Percentiles rank a stretch among this genome's conserved stretches.
Conservation (phyloP, 176 grass and related monocot species). For the Eremochloa ophiuroides region DNA sequence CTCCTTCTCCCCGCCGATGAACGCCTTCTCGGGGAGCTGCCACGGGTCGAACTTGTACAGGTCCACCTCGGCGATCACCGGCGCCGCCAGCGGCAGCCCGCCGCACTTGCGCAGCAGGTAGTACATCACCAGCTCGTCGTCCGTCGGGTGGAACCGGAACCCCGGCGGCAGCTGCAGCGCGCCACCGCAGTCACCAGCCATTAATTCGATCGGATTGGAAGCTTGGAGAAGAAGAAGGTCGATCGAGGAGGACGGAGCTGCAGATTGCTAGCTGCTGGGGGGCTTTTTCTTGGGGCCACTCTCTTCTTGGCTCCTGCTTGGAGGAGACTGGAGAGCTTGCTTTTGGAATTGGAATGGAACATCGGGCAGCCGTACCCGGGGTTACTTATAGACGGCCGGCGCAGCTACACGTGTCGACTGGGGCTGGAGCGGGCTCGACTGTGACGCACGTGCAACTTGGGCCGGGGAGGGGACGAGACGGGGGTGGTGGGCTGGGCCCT, state of each 20-base stretch:
- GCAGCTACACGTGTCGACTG: conserved; percentile 26
- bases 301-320: neutral
- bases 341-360: conserved; percentile 47
- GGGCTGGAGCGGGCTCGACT: too few species aligned
- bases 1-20: conserved; percentile 73
- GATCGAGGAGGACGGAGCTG: neutral
- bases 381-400: neutral
- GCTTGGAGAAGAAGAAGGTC: too few species aligned
- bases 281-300: neutral
- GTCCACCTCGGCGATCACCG: conserved; percentile 73
- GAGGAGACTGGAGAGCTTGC: neutral
- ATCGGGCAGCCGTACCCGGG: neutral
- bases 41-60: conserved; percentile 79
- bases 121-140: conserved; percentile 84
- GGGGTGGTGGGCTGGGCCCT: too few species aligned
- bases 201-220: neutral
- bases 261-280: neutral
- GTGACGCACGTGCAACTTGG: conserved; percentile 41
- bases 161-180: conserved; percentile 72
- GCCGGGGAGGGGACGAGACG: too few species aligned
- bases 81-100: conserved; percentile 41
- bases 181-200: conserved; percentile 67
- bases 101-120: conserved; percentile 81
- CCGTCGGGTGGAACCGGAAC: conserved; percentile 92
- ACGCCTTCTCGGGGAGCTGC: conserved; percentile 64